Evolutionary conservation across 164 flowering plant genomes (phyloP).

Genomic region (Magnolia changhungtana): DNA sequence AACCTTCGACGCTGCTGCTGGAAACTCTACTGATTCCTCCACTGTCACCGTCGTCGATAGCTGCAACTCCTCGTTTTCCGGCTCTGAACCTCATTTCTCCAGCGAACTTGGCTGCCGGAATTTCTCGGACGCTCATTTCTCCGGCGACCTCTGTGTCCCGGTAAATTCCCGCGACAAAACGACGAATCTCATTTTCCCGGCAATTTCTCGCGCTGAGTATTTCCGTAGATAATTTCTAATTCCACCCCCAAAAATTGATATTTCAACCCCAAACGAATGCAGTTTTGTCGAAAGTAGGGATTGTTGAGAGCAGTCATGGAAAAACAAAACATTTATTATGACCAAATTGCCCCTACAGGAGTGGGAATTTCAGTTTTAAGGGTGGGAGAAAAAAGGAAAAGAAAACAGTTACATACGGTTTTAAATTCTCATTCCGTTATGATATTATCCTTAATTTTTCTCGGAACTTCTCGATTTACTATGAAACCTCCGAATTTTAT

Average conservation of each 20-base stretch:
- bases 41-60: slow-evolving; percentile 55
- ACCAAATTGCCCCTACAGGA: neutral
- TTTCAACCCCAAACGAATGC: neutral
- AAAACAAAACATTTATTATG: too few relatives aligned
- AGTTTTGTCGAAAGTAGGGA: neutral
- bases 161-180: slow-evolving; percentile 27
- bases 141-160: slow-evolving; percentile 88
- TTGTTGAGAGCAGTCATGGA: neutral
- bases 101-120: slow-evolving; percentile 29
- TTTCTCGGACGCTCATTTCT: slow-evolving; percentile 47
- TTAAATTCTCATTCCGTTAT: neutral
- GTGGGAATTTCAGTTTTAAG: neutral
- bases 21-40: slow-evolving; percentile 55
- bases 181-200: neutral
- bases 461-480: too few relatives aligned
- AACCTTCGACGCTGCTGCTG: slow-evolving; percentile 22
- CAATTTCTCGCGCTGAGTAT: neutral
- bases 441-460: too few relatives aligned
- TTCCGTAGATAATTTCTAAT: neutral
- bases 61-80: slow-evolving; percentile 71
- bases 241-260: neutral
- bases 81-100: slow-evolving; percentile 31
- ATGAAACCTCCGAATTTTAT: too few relatives aligned
- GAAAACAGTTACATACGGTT: neutral
- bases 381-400: neutral